Evolutionary conservation across 176 grass and related monocot species (phyloP).

Genomic region (Eleusine indica): DNA sequence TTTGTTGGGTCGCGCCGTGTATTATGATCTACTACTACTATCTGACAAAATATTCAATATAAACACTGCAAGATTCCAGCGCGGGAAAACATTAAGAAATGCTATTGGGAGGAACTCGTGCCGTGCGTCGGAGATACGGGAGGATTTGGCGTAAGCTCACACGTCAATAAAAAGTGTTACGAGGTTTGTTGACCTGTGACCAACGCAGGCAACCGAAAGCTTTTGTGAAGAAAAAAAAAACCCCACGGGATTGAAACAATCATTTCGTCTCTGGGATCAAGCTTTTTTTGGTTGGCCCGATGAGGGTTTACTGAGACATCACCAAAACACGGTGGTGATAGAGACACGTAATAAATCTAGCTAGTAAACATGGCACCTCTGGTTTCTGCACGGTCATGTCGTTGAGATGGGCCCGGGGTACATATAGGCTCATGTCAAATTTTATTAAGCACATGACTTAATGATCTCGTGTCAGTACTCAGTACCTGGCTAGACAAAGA

Average conservation of each 20-base stretch:
- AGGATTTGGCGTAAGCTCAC: constrained; percentile 34
- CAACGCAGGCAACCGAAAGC: constrained; percentile 17
- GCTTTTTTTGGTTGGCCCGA: constrained; percentile 22
- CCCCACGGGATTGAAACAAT: background rate
- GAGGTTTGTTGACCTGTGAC: background rate
- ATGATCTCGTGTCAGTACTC: background rate
- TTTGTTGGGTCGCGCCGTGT: background rate
- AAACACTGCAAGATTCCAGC: constrained; percentile 34
- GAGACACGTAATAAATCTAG: background rate
- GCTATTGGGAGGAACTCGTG: constrained; percentile 5
- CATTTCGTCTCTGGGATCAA: background rate
- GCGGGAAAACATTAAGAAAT: constrained; percentile 22
- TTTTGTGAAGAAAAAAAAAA: constrained; percentile 3
- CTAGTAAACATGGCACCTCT: background rate
- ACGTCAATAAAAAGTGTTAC: background rate
- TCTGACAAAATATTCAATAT: constrained; percentile 18
- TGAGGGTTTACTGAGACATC: constrained; percentile 15
- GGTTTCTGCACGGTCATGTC: background rate
- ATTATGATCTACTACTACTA: constrained; percentile 2
- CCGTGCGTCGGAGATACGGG: constrained; percentile 11
- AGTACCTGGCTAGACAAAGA: background rate
- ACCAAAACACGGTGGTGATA: background rate
- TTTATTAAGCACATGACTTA: background rate
- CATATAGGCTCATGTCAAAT: background rate
- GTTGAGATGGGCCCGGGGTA: background rate